These are phyloP conservation scores for Emergomyces orientalis DNA, from an alignment of 2,329 filamentous ascomycete genomes.

Conservation along the genomic window DNA sequence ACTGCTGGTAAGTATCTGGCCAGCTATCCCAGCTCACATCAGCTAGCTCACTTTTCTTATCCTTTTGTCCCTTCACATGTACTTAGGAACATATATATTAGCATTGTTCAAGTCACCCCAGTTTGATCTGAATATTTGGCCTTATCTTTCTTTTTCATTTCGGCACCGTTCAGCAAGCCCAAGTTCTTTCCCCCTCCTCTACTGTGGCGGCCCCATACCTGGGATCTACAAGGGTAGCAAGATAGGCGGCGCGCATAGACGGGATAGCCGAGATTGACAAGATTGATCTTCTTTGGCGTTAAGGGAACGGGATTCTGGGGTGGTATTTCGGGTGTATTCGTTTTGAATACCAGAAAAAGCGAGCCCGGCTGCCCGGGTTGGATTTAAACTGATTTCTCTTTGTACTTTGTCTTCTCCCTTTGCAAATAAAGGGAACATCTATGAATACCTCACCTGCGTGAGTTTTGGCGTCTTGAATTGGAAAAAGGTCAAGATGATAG, in stretches of 20 bases:
- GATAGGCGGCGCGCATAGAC: neutral
- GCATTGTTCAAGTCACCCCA: too few relatives aligned
- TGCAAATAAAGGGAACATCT: neutral
- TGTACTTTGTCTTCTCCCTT: neutral
- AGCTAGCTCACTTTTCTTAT: too few relatives aligned
- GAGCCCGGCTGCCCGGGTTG: neutral
- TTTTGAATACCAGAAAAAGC: too few relatives aligned
- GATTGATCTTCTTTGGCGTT: neutral
- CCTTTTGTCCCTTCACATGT: too few relatives aligned
- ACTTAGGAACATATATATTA: too few relatives aligned
- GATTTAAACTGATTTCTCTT: neutral
- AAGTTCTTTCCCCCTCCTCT: too few relatives aligned
- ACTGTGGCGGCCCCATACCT: neutral
- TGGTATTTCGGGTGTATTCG: neutral
- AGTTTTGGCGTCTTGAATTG: neutral
- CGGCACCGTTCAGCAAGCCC: neutral
- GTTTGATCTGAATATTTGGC: too few relatives aligned
- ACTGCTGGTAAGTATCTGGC: too few relatives aligned
- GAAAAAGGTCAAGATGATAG: constrained; percentile 2
- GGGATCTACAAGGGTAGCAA: neutral
- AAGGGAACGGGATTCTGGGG: neutral
- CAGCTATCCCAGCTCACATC: too few relatives aligned
- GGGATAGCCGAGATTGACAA: neutral
- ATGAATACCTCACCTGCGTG: neutral
- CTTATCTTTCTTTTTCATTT: neutral